Evolutionary conservation across 805 yeast species (phyloP).

Genomic region (Nakazawaea ernobii): DNA sequence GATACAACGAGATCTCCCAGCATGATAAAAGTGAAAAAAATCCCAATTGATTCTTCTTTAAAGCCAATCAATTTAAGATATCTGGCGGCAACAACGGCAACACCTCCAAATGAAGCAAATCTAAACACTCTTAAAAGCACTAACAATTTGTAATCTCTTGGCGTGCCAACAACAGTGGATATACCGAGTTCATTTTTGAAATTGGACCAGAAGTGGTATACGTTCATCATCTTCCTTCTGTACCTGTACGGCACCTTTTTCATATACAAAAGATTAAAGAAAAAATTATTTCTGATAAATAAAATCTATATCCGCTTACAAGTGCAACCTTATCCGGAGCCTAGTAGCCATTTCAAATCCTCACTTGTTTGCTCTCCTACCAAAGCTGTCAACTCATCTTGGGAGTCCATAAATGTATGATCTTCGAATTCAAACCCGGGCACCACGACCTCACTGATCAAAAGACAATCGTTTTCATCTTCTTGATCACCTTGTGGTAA

Average conservation of each 20-base stretch:
- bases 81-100: conserved; percentile 34
- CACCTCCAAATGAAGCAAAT: conserved; percentile 31
- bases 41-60: conserved; percentile 37
- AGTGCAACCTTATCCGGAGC: conserved; percentile 8
- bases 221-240: not conserved
- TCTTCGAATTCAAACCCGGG: conserved; percentile 58
- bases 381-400: conserved; percentile 24
- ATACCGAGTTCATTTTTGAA: conserved; percentile 28
- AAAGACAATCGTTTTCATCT: conserved; percentile 32
- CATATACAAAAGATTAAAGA: not conserved
- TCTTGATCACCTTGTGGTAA: conserved; percentile 30
- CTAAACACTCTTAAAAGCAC: conserved; percentile 29
- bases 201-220: not conserved
- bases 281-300: not conserved
- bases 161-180: conserved; percentile 23
- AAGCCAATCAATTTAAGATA: conserved; percentile 38
- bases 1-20: conserved; percentile 48
- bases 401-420: conserved; percentile 36
- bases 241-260: not conserved
- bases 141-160: conserved; percentile 28
- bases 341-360: conserved; percentile 32
- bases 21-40: conserved; percentile 42
- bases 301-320: not conserved
- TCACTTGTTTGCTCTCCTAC: conserved; percentile 33
- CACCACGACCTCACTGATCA: conserved; percentile 54